A percentile compares a stretch with the other conserved stretches of the same genome.
Conservation (phyloP, 805 yeast species). For the Wickerhamomyces silvicola region DNA sequence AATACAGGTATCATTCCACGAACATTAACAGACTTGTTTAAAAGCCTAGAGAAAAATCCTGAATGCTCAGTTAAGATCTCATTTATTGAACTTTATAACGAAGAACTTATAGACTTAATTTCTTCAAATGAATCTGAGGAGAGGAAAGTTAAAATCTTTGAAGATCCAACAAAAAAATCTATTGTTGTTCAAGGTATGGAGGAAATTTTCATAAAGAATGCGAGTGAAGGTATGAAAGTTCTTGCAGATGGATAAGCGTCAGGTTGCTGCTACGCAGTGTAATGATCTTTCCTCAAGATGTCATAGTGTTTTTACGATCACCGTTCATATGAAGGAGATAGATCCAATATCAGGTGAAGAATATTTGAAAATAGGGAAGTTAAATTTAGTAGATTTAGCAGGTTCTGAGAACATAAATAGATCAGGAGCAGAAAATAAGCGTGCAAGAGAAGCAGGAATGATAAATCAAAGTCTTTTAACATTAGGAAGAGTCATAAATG, state of each 20-base stretch:
- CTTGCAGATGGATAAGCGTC: slow-evolving; percentile 58
- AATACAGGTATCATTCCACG: slow-evolving; percentile 64
- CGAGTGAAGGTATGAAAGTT: slow-evolving; percentile 44
- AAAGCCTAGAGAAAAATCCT: slow-evolving; percentile 31
- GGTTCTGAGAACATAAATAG: slow-evolving; percentile 83
- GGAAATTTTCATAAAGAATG: slow-evolving; percentile 41
- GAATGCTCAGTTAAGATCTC: slow-evolving; percentile 66
- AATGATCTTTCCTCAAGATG: slow-evolving; percentile 76
- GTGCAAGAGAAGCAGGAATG: slow-evolving; percentile 89
- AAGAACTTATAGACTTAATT: slow-evolving; percentile 66
- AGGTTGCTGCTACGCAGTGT: slow-evolving; percentile 72
- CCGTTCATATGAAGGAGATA: slow-evolving; percentile 45
- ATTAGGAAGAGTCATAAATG: slow-evolving; percentile 80
- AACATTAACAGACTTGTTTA: slow-evolving; percentile 49
- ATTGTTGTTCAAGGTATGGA: slow-evolving; percentile 53
- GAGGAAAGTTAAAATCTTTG: slow-evolving; percentile 46
- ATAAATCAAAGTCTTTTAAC: slow-evolving; percentile 83
- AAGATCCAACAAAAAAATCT: slow-evolving; percentile 37
- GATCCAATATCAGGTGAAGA: slow-evolving; percentile 44
- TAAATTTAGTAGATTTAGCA: slow-evolving; percentile 88
- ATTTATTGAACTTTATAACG: slow-evolving; percentile 77
- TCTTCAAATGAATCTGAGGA: slow-evolving; percentile 28
- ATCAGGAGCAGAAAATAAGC: slow-evolving; percentile 76
- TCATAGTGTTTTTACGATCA: slow-evolving; percentile 74
- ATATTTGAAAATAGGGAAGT: slow-evolving; percentile 50